Percentiles rank a stretch among this genome's conserved stretches.
These are phyloP conservation scores for Millerozyma acaciae DNA, from an alignment of 805 yeast genomes.

Conservation along the genomic window DNA sequence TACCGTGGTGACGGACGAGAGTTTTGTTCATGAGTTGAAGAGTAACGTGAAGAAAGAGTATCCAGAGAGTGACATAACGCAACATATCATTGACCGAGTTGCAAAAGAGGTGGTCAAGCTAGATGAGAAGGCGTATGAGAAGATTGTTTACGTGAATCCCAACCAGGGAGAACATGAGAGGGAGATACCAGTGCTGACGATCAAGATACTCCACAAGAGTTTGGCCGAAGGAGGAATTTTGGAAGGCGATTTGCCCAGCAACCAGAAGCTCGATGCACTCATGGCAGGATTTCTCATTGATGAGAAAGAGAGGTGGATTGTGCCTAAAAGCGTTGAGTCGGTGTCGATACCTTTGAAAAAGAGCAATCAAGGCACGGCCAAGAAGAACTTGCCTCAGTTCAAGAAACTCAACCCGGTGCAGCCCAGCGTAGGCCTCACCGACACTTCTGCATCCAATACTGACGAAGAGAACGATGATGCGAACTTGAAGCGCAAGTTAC, in stretches of 20 bases:
- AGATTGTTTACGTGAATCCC: conserved; percentile 56
- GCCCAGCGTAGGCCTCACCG: conserved; percentile 32
- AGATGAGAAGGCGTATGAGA: conserved; percentile 33
- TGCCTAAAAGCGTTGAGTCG: conserved; percentile 39
- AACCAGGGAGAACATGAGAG: conserved; percentile 35
- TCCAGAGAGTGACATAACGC: conserved; percentile 32
- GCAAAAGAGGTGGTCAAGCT: conserved; percentile 45
- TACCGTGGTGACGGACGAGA: conserved; percentile 57
- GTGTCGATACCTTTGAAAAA: conserved; percentile 30
- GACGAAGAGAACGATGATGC: conserved; percentile 39
- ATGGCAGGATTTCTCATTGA: conserved; percentile 59
- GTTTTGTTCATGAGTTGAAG: conserved; percentile 40
- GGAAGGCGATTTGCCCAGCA: conserved; percentile 50
- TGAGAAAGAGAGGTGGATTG: conserved; percentile 48
- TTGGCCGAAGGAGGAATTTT: conserved; percentile 45
- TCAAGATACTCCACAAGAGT: conserved; percentile 35
- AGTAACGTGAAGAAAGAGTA: conserved; percentile 18
- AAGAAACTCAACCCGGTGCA: conserved; percentile 13
- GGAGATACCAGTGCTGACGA: conserved; percentile 44
- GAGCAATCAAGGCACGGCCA: conserved; percentile 10
- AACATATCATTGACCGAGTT: conserved; percentile 56
- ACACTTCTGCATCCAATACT: conserved; percentile 39
- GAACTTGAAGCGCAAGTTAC: conserved; percentile 41
- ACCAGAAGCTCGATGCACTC: conserved; percentile 56
- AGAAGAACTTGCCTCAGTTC: conserved; percentile 14